phyloP scores from a whole-genome alignment of 2,329 filamentous ascomycete species.

The Aschersonia sp. region DNA sequence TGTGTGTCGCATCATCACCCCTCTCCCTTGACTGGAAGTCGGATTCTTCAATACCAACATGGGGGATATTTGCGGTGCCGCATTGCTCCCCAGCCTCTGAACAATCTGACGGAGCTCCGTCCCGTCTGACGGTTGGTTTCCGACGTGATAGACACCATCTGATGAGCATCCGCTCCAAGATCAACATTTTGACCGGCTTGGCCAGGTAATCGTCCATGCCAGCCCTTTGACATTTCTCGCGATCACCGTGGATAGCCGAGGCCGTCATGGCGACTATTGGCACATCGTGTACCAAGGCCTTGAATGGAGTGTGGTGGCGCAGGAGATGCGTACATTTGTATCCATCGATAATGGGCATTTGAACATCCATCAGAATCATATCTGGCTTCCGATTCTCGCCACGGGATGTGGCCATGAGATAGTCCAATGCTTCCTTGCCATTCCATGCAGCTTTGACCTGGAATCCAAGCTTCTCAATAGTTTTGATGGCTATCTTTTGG shows the following conservation, averaged over 20 bases:
- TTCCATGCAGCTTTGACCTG: constrained; percentile 60
- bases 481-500: constrained; percentile 62
- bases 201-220: constrained; percentile 66
- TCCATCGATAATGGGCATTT: constrained; percentile 65
- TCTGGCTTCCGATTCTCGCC: constrained; percentile 45
- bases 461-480: constrained; percentile 60
- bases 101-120: constrained; percentile 23
- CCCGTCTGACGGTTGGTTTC: constrained; percentile 8
- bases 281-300: constrained; percentile 40
- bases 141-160: constrained; percentile 41
- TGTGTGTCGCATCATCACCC: constrained; percentile 15
- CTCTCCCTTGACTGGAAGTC: constrained; percentile 5
- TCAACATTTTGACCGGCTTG: constrained; percentile 57
- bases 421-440: constrained; percentile 64
- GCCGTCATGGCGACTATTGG: constrained; percentile 76
- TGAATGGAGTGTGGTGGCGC: constrained; percentile 52
- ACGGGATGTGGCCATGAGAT: constrained; percentile 40
- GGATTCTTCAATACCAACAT: constrained; percentile 17
- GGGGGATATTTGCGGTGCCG: constrained; percentile 24
- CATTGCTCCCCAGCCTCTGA: constrained; percentile 30
- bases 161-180: constrained; percentile 56
- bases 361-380: constrained; percentile 66
- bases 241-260: constrained; percentile 62
- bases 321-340: constrained; percentile 64
- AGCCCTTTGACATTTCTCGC: constrained; percentile 56